Conservation (phyloP, 768 basidiomycete genomes). For the Pleurotus giganteus region DNA sequence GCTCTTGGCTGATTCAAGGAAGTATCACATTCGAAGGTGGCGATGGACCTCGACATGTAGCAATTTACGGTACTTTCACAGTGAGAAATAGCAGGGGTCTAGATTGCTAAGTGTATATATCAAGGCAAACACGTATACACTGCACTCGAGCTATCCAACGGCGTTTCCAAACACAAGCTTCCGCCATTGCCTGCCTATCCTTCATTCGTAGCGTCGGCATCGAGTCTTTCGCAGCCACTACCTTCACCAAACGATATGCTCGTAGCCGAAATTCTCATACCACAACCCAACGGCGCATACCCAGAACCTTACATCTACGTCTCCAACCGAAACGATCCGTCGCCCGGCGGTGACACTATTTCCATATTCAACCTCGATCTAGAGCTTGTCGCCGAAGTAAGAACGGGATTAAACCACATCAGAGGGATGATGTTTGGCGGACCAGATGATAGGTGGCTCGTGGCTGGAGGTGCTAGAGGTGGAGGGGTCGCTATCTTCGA, state of each 20-base stretch:
- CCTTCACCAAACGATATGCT: conserved; percentile 50
- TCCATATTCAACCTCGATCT: conserved; percentile 62
- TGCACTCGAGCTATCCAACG: conserved; percentile 62
- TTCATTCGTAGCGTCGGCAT: conserved; percentile 40
- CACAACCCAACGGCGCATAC: conserved; percentile 48
- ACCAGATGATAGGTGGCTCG: conserved; percentile 53
- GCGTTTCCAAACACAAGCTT: conserved; percentile 53
- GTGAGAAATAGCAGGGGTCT: neutral
- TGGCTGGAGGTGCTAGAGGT: conserved; percentile 62
- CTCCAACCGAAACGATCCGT: conserved; percentile 75
- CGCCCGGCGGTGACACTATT: conserved; percentile 68
- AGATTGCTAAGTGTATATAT: neutral
- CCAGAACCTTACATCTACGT: conserved; percentile 62
- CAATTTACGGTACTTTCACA: conserved; percentile 50
- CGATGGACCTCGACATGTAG: conserved; percentile 71
- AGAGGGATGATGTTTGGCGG: conserved; percentile 72
- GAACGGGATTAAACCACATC: conserved; percentile 67
- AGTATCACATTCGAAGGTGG: conserved; percentile 51
- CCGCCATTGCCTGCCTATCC: conserved; percentile 39
- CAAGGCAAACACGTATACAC: conserved; percentile 66
- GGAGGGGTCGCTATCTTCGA: conserved; percentile 74
- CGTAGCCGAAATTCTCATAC: conserved; percentile 70
- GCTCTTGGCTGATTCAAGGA: conserved; percentile 49
- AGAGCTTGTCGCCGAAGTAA: conserved; percentile 57
- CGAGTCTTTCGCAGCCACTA: conserved; percentile 47